phyloP scores from a whole-genome alignment of 2,329 filamentous ascomycete genomes.

The Volutella citrinella region DNA sequence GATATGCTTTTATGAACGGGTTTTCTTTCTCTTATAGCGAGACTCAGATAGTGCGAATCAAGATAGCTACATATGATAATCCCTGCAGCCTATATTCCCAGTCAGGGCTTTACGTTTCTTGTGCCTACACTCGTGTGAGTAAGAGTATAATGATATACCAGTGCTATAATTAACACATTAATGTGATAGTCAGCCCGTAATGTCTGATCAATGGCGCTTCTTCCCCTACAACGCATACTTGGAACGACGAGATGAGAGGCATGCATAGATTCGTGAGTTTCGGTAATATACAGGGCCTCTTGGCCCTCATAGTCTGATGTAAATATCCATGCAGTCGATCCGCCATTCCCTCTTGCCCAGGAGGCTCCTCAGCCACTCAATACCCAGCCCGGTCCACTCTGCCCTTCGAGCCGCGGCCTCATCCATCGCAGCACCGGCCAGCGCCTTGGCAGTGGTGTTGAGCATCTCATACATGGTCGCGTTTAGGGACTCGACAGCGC shows the following conservation, averaged over 20 bases:
- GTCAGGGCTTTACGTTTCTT: no score
- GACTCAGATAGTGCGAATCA: slow-evolving; percentile 18
- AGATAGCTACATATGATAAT: no score
- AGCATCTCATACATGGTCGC: slow-evolving; percentile 53
- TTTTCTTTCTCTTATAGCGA: slow-evolving; percentile 18
- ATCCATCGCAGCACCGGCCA: slow-evolving; percentile 66
- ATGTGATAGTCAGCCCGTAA: no score
- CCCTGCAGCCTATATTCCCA: no score
- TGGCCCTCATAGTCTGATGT: slow-evolving; percentile 63
- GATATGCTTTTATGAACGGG: slow-evolving; percentile 19
- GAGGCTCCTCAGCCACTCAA: slow-evolving; percentile 83
- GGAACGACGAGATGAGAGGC: no score
- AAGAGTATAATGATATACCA: no score
- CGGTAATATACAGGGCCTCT: slow-evolving; percentile 1
- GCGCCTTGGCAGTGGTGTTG: slow-evolving; percentile 66
- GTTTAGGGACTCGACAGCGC: slow-evolving; percentile 39
- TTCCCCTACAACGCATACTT: no score
- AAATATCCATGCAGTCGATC: slow-evolving; percentile 86
- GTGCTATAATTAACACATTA: no score
- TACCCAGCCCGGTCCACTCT: slow-evolving; percentile 73
- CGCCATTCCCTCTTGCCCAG: slow-evolving; percentile 84
- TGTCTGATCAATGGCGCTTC: no score
- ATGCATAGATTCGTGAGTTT: not conserved
- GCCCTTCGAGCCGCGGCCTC: slow-evolving; percentile 52
- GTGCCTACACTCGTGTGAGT: no score